Conservation (phyloP, 163 green algal species). For the Volvox carteri region DNA sequence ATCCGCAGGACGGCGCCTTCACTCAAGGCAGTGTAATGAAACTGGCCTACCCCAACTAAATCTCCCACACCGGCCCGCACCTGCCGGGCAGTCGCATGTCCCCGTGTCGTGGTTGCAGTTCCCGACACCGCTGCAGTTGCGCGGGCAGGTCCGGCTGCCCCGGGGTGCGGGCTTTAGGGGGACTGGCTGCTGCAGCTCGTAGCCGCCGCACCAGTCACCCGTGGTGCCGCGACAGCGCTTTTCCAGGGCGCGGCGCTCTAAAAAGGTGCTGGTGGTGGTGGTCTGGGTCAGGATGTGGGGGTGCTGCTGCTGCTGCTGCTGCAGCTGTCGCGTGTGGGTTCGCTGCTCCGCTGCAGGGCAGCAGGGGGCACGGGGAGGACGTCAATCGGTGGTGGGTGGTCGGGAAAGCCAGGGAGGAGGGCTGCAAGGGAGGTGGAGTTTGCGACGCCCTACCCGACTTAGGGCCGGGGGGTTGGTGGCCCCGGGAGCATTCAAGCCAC, state of each 20-base stretch:
- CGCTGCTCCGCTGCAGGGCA: neutral
- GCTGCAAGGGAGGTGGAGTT: too few relatives aligned
- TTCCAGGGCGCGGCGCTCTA: neutral
- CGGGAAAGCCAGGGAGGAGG: too few relatives aligned
- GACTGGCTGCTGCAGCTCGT: conserved; percentile 36
- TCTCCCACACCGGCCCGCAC: too few relatives aligned
- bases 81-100: conserved; percentile 76
- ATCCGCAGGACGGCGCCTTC: too few relatives aligned
- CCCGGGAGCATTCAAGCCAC: too few relatives aligned
- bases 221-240: conserved; percentile 30
- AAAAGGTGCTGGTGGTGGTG: neutral
- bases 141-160: conserved; percentile 65
- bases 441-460: too few relatives aligned
- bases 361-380: too few relatives aligned
- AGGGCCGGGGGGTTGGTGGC: too few relatives aligned
- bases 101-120: conserved; percentile 77
- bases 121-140: conserved; percentile 76
- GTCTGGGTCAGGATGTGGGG: neutral
- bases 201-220: conserved; percentile 49
- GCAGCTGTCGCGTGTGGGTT: neutral
- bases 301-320: neutral
- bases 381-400: too few relatives aligned
- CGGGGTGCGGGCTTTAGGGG: conserved; percentile 29
- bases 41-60: too few relatives aligned
- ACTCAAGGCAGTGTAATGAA: too few relatives aligned